These are phyloP conservation scores for Anthracocystis walkeri DNA, from an alignment of 1,284 basidiomycete genomes.

Conservation along the genomic window DNA sequence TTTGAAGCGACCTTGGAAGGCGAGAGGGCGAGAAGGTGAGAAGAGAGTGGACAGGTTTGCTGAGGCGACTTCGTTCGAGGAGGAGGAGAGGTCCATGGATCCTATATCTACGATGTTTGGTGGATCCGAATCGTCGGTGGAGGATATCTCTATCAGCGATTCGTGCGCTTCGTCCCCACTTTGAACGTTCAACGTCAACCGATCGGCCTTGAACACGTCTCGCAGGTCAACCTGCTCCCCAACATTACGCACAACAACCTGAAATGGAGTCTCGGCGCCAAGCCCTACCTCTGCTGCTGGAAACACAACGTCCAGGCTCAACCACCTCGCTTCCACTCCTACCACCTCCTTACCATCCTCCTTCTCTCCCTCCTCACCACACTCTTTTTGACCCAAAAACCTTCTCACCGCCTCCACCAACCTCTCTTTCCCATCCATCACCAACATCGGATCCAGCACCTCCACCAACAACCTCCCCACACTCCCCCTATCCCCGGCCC, in stretches of 20 bases:
- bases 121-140: not conserved
- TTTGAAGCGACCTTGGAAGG: conserved; percentile 17
- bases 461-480: conserved; percentile 24
- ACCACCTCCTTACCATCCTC: not conserved
- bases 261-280: conserved; percentile 15
- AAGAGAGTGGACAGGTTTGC: conserved; percentile 12
- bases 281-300: conserved; percentile 24
- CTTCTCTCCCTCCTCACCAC: not conserved
- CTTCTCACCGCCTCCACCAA: conserved; percentile 17
- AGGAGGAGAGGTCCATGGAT: not conserved
- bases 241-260: conserved; percentile 21
- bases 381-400: conserved; percentile 10
- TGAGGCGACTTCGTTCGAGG: not conserved
- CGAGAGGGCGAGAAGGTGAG: not conserved
- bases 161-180: conserved; percentile 6
- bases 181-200: conserved; percentile 9
- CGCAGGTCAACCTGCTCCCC: conserved; percentile 6
- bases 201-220: conserved; percentile 7
- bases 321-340: conserved; percentile 4
- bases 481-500: conserved; percentile 22
- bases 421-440: conserved; percentile 2
- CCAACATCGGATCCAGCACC: conserved; percentile 14
- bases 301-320: conserved; percentile 11
- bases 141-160: conserved; percentile 1
- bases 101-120: conserved; percentile 22